phyloP scores from a whole-genome alignment of 2,329 filamentous ascomycete species.

The Fusarium duplospermum region DNA sequence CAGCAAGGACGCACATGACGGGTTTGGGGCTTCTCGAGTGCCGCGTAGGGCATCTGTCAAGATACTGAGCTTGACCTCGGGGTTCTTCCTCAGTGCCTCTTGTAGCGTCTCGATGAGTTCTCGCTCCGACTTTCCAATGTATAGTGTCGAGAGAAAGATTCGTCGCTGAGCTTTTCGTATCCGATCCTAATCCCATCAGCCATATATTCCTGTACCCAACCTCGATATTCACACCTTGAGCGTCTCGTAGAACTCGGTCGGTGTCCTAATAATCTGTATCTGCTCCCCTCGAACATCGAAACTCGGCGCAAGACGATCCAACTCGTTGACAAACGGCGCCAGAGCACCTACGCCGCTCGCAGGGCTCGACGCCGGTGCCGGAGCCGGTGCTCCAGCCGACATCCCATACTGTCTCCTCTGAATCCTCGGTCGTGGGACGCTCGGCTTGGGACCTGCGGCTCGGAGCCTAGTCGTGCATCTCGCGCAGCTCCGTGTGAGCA shows the following conservation, averaged over 20 bases:
- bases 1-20: conserved; percentile 89
- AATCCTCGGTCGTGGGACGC: conserved; percentile 46
- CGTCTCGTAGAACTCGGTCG: conserved; percentile 89
- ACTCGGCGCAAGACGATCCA: conserved; percentile 90
- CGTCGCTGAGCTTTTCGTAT: conserved; percentile 82
- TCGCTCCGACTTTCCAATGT: conserved; percentile 92
- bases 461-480: conserved; percentile 46
- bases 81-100: conserved; percentile 78
- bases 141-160: conserved; percentile 95
- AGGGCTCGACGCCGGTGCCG: conserved; percentile 43
- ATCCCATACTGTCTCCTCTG: conserved; percentile 57
- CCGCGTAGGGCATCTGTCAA: conserved; percentile 92
- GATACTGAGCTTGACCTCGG: conserved; percentile 84
- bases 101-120: conserved; percentile 86
- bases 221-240: conserved; percentile 73
- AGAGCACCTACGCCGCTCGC: conserved; percentile 53
- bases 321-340: conserved; percentile 72
- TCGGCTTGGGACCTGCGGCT: conserved; percentile 38
- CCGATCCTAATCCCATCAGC: conserved; percentile 68
- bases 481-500: conserved; percentile 52
- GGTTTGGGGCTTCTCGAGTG: conserved; percentile 86
- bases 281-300: conserved; percentile 87
- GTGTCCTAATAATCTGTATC: conserved; percentile 82
- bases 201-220: not conserved
- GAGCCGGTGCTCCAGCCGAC: conserved; percentile 45